Percentiles rank a stretch among this genome's conserved stretches.
phyloP scores from a whole-genome alignment of 148 eudicot genomes.

The Vaccinium macrocarpon region DNA sequence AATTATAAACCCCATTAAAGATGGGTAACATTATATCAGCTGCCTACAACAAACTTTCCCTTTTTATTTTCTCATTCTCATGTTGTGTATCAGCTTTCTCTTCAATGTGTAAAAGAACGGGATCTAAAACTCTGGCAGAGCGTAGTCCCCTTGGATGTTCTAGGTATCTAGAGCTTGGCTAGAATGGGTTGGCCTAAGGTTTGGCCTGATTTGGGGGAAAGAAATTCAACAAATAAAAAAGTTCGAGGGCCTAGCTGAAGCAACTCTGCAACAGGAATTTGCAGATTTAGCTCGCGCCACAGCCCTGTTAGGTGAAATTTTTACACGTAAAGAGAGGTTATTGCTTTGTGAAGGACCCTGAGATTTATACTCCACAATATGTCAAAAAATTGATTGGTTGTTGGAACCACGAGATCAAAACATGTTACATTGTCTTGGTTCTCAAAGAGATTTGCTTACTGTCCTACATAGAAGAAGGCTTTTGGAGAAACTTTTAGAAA shows the following conservation, averaged over 20 bases:
- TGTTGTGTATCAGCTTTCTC: neutral
- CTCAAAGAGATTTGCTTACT: neutral
- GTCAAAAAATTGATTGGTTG: neutral
- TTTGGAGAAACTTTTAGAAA: slow-evolving; percentile 1
- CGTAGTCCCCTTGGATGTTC: neutral
- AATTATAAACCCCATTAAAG: neutral
- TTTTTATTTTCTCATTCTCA: neutral
- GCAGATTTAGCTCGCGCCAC: neutral
- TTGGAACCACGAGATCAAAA: neutral
- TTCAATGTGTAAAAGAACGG: neutral
- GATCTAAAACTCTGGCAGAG: neutral
- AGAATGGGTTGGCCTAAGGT: neutral
- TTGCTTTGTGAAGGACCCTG: neutral
- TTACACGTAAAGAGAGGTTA: neutral
- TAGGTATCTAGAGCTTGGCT: neutral
- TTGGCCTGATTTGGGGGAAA: neutral
- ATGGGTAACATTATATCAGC: neutral
- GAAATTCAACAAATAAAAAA: neutral
- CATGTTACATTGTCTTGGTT: neutral
- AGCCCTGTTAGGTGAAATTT: neutral
- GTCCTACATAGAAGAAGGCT: slow-evolving; percentile 2
- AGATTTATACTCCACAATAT: neutral
- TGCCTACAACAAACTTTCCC: neutral
- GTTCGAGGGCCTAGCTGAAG: neutral
- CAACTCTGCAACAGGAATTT: neutral